Percentiles rank a stretch among this genome's conserved stretches.
Conservation (phyloP, 73 alveolate genomes). For the Symbiodinium natans region DNA sequence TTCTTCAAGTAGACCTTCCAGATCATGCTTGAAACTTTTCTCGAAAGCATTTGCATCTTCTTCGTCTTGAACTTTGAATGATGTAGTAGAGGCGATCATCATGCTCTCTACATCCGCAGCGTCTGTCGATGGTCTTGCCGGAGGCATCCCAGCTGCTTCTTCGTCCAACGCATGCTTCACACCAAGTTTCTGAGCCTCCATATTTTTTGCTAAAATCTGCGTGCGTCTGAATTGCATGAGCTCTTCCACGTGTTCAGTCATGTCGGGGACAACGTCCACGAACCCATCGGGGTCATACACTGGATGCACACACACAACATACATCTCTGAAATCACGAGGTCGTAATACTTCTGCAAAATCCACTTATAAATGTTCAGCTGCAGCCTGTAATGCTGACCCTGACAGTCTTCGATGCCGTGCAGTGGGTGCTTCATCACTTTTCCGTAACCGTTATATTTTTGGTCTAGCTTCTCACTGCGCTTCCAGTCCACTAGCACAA, state of each 20-base stretch:
- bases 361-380: conserved; percentile 28
- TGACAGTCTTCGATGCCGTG: background rate
- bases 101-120: too few relatives aligned
- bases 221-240: background rate
- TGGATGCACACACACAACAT: conserved; percentile 28
- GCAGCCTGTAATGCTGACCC: conserved; percentile 20
- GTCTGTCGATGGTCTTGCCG: too few relatives aligned
- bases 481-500: conserved; percentile 29
- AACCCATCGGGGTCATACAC: background rate
- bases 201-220: too few relatives aligned
- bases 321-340: background rate
- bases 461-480: background rate
- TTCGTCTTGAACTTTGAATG: background rate
- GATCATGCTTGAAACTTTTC: too few relatives aligned
- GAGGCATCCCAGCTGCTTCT: background rate
- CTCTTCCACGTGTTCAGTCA: background rate
- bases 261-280: conserved; percentile 2
- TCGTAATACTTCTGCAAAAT: conserved; percentile 14
- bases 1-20: background rate
- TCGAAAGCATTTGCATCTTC: too few relatives aligned
- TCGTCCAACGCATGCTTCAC: too few relatives aligned
- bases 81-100: background rate
- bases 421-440: background rate
- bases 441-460: background rate
- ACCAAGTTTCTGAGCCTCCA: too few relatives aligned